Evolutionary conservation across 1,284 basidiomycete species (phyloP).

Genomic region (Ceratobasidium sp.): DNA sequence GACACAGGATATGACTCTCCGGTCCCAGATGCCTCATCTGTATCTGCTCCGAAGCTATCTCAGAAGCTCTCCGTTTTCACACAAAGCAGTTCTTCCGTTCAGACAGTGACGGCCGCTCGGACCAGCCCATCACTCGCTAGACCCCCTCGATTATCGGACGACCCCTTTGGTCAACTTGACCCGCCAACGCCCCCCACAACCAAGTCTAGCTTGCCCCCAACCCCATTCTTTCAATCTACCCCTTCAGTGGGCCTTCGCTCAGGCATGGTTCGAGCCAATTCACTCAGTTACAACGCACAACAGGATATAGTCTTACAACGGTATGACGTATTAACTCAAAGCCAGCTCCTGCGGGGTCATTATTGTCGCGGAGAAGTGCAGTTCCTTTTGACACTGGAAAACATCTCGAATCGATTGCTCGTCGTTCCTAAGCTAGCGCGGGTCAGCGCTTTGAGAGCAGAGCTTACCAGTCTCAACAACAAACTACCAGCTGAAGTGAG

Average conservation of each 20-base stretch:
- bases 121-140: constrained; percentile 74
- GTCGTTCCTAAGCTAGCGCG: constrained; percentile 95
- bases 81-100: constrained; percentile 25
- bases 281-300: constrained; percentile 65
- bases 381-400: constrained; percentile 90
- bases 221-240: constrained; percentile 51
- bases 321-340: constrained; percentile 77
- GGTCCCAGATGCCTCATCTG: constrained; percentile 38
- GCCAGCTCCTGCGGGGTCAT: constrained; percentile 84
- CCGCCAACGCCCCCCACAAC: constrained; percentile 54
- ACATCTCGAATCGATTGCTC: constrained; percentile 92
- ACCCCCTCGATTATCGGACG: constrained; percentile 67
- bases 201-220: constrained; percentile 53
- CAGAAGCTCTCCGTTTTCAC: constrained; percentile 46
- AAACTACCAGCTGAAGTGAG: constrained; percentile 92
- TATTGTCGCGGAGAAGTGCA: constrained; percentile 95
- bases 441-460: constrained; percentile 94
- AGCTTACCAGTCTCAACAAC: constrained; percentile 96
- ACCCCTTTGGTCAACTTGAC: constrained; percentile 80
- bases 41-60: constrained; percentile 37
- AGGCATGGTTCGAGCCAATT: constrained; percentile 70
- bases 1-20: constrained; percentile 50
- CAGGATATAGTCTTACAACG: constrained; percentile 69
- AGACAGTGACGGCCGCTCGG: constrained; percentile 68
- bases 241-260: constrained; percentile 62